Percentiles rank a stretch among this genome's conserved stretches.
Conservation (phyloP, 805 yeast genomes). For the Torulaspora franciscae region DNA sequence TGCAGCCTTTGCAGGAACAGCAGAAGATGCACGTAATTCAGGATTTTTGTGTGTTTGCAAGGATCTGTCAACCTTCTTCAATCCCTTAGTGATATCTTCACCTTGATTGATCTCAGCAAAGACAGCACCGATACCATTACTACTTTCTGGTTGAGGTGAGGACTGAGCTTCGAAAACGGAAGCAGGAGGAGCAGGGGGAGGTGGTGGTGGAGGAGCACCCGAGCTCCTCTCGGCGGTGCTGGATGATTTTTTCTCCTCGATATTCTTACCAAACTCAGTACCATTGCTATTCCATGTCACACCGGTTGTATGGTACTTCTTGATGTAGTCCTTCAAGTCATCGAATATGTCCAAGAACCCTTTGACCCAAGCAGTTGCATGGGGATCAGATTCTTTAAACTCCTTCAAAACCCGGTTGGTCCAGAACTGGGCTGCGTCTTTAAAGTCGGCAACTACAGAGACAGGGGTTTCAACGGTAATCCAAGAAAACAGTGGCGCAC, state of each 20-base stretch:
- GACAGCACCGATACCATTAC: slow-evolving; percentile 75
- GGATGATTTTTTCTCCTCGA: slow-evolving; percentile 28
- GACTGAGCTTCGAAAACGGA: slow-evolving; percentile 48
- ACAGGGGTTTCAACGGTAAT: slow-evolving; percentile 71
- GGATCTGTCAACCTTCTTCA: slow-evolving; percentile 87
- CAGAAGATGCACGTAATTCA: slow-evolving; percentile 56
- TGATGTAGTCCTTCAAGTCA: slow-evolving; percentile 65
- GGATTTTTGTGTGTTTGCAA: slow-evolving; percentile 95
- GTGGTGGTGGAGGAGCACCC: slow-evolving; percentile 60
- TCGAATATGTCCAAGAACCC: slow-evolving; percentile 58
- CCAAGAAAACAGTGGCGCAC: slow-evolving; percentile 90
- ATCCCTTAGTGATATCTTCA: slow-evolving; percentile 71
- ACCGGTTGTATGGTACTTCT: slow-evolving; percentile 80
- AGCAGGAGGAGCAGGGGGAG: slow-evolving; percentile 90
- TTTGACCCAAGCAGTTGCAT: slow-evolving; percentile 79
- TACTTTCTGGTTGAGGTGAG: slow-evolving; percentile 24
- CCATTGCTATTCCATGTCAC: slow-evolving; percentile 70
- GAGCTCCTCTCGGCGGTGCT: slow-evolving; percentile 37
- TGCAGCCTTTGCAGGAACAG: slow-evolving; percentile 45
- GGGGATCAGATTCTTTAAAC: slow-evolving; percentile 62
- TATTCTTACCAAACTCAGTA: slow-evolving; percentile 40
- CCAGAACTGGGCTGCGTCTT: slow-evolving; percentile 92
- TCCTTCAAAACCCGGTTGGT: slow-evolving; percentile 86
- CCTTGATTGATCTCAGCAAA: slow-evolving; percentile 90
- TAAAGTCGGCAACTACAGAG: slow-evolving; percentile 70